phyloP scores from a whole-genome alignment of 768 basidiomycete genomes.

The Agrocybe praecox region DNA sequence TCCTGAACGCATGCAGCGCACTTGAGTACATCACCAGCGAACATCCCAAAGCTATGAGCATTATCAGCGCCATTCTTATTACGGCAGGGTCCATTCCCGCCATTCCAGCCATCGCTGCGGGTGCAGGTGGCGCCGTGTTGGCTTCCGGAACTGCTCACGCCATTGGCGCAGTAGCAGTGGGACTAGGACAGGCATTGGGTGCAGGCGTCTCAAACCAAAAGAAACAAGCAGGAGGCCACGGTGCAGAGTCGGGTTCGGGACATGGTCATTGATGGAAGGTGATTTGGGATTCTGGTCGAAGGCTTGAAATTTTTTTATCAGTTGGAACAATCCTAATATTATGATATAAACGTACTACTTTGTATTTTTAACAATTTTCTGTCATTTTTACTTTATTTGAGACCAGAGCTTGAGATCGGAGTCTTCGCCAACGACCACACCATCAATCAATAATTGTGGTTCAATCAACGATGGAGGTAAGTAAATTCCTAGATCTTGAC shows the following conservation, averaged over 20 bases:
- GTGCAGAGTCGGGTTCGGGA: background rate
- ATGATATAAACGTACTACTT: too few relatives aligned
- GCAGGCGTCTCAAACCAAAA: slow-evolving; percentile 34
- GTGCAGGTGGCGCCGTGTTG: slow-evolving; percentile 72
- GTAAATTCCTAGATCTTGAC: slow-evolving; percentile 45
- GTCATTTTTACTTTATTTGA: too few relatives aligned
- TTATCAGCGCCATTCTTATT: slow-evolving; percentile 76
- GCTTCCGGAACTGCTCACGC: slow-evolving; percentile 78
- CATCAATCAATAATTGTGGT: slow-evolving; percentile 1
- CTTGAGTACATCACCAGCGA: slow-evolving; percentile 75
- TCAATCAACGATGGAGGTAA: slow-evolving; percentile 21
- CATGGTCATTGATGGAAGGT: background rate
- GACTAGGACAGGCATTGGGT: slow-evolving; percentile 57
- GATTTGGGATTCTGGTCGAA: too few relatives aligned
- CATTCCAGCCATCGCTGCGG: slow-evolving; percentile 68
- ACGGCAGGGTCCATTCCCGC: slow-evolving; percentile 77
- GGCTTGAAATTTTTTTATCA: too few relatives aligned
- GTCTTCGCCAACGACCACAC: background rate
- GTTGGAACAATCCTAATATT: too few relatives aligned
- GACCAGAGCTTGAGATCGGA: background rate
- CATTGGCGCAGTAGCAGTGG: slow-evolving; percentile 77
- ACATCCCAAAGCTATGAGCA: slow-evolving; percentile 74
- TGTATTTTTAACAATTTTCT: too few relatives aligned
- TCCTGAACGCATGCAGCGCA: slow-evolving; percentile 75
- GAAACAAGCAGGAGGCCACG: slow-evolving; percentile 20